phyloP scores from a whole-genome alignment of 2,329 filamentous ascomycete genomes.

The Lachnellula arida region DNA sequence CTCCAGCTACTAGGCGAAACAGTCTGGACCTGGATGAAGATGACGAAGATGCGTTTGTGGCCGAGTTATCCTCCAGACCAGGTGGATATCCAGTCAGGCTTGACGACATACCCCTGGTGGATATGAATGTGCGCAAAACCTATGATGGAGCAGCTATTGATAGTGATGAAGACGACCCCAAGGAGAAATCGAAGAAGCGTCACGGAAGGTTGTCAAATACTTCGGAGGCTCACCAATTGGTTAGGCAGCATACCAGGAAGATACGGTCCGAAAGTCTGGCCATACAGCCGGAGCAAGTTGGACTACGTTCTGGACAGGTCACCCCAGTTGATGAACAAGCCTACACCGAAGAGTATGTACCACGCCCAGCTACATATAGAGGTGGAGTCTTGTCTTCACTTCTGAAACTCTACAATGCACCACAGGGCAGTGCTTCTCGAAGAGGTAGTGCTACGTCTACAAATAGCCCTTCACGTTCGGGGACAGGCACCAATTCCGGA shows the following conservation, averaged over 20 bases:
- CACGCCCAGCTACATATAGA: conserved; percentile 62
- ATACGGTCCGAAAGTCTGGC: conserved; percentile 9
- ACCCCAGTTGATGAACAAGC: conserved; percentile 38
- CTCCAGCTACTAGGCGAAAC: conserved; percentile 28
- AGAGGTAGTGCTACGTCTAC: conserved; percentile 31
- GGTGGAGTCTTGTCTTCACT: conserved; percentile 70
- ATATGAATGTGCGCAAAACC: conserved; percentile 23
- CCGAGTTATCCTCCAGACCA: conserved; percentile 2
- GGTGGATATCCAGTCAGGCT: conserved; percentile 24
- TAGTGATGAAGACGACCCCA: conserved; percentile 22
- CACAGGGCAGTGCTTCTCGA: conserved; percentile 31
- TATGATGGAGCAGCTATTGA: conserved; percentile 23
- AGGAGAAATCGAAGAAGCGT: conserved; percentile 10
- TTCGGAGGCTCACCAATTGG: conserved; percentile 41
- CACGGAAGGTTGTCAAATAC: conserved; percentile 21
- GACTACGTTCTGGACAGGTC: conserved; percentile 39
- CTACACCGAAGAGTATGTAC: conserved; percentile 60
- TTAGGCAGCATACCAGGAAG: conserved; percentile 37
- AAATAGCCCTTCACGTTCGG: conserved; percentile 29
- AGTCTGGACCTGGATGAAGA: conserved; percentile 29
- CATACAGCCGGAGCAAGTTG: conserved; percentile 7
- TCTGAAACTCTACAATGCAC: conserved; percentile 62
- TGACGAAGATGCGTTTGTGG: conserved; percentile 15
- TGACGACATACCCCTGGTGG: conserved; percentile 30
- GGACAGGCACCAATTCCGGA: conserved; percentile 35